These are phyloP conservation scores for Drechslerella coelobrocha DNA, from an alignment of 2,329 filamentous ascomycete species.

Conservation along the genomic window DNA sequence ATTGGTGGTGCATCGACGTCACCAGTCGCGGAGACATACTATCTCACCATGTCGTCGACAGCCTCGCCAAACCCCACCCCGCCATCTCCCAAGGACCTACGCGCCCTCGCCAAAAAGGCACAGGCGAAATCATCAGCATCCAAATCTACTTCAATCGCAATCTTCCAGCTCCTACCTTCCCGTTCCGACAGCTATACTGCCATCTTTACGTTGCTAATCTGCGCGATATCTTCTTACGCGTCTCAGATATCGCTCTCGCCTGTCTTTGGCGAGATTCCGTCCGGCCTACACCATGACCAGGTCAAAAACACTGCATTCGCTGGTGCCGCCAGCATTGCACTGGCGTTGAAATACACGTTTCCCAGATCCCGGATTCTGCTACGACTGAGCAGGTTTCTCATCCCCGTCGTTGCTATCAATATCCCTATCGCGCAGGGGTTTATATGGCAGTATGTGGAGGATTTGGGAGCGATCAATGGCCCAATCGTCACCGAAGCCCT, in stretches of 20 bases:
- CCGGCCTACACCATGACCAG: constrained; percentile 73
- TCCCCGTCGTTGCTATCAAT: constrained; percentile 77
- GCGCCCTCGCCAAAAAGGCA: constrained; percentile 37
- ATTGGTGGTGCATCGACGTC: too few relatives aligned
- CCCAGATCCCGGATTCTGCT: constrained; percentile 35
- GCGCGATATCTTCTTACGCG: constrained; percentile 68
- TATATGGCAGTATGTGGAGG: constrained; percentile 71
- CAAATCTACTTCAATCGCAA: constrained; percentile 1
- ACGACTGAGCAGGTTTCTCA: constrained; percentile 51
- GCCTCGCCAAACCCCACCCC: constrained; percentile 27
- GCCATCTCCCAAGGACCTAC: constrained; percentile 29
- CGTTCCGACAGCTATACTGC: constrained; percentile 28
- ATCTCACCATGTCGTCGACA: constrained; percentile 23
- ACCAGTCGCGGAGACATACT: background rate
- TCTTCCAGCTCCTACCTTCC: constrained; percentile 27
- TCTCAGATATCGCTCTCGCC: constrained; percentile 81
- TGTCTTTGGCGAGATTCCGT: constrained; percentile 84
- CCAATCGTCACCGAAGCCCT: constrained; percentile 74
- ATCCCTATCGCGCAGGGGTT: constrained; percentile 76
- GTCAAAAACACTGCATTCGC: constrained; percentile 69
- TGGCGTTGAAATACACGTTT: constrained; percentile 56
- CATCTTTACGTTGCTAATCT: constrained; percentile 31
- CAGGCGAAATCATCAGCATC: constrained; percentile 11
- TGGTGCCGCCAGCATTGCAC: constrained; percentile 73
- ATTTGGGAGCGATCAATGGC: constrained; percentile 73